Base-by-base conservation (phyloP, 2,329 filamentous ascomycete genomes). In the Alternaria sp. region DNA sequence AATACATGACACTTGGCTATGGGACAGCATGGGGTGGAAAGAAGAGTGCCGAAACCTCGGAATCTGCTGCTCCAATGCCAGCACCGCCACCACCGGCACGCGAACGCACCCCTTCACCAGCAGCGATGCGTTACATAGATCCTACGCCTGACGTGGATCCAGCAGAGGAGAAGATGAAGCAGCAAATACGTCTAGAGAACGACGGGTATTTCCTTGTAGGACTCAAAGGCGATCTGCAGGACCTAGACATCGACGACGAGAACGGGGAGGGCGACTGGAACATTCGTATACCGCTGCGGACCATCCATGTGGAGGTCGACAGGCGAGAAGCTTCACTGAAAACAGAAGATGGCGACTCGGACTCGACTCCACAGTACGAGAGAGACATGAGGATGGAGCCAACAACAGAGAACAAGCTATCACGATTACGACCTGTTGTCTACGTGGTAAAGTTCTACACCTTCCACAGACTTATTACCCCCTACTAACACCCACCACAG, bases 171-270 rank as follows among this genome's bases (percentile, higher is more conserved):
- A 91, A 89, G 71, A 83, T 92, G 55, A 92, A 89, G 71, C 66
- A 66, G 1, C 82, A 84, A 57, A 79, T 81, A 28, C 74, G 63
- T 12, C 74, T 72, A 15, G 83, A 85, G 63, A 83, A 82, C 59
- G 69, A 75, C n/a, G 86, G 85, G 1, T 84, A 85, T 67, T 94
- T 89, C 71, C 81, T 93, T 21, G 86, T 94, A 60, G 91, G 91
- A 0, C 83, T 93, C 6, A 85, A 87, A 67, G 90, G 90, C 7
- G 85, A 90, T 36, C 84, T 91, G 30, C 86, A 89, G 12, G 84
- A 87, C 45, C 74, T 63, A 60, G 74, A 82, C 57, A 85, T 87
- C 65, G 83, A 85, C 1, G 79, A 77, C 19, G 78, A 79, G 3
- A 72, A 78, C 21, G 72, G 74, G 12, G 71, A 75, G 6, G 75